Evolutionary conservation across 2,329 filamentous ascomycete genomes (phyloP).

Genomic region (Alternaria sp.): DNA sequence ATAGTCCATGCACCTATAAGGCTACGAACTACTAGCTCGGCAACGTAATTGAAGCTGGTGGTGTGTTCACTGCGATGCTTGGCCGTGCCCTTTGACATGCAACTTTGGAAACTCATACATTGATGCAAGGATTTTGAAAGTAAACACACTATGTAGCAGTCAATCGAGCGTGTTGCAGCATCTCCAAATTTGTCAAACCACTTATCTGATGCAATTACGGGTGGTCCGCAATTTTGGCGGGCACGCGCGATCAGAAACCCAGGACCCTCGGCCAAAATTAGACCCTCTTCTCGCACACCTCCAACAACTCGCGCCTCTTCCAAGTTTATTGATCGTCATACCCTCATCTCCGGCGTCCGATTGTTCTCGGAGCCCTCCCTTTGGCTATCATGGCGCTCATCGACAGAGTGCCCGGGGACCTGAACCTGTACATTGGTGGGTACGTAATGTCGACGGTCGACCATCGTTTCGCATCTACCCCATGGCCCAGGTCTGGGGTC

Average conservation of each 20-base stretch:
- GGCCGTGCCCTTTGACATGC: background rate
- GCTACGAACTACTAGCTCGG: background rate
- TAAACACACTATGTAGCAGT: background rate
- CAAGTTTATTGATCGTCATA: slow-evolving; percentile 4
- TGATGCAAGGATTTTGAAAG: background rate
- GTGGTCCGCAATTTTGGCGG: slow-evolving; percentile 10
- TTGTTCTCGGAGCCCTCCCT: slow-evolving; percentile 17
- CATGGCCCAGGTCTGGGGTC: slow-evolving; percentile 13
- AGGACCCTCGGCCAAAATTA: slow-evolving; percentile 35
- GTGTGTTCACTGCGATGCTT: background rate
- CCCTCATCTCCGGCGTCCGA: slow-evolving; percentile 29
- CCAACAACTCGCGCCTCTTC: slow-evolving; percentile 18
- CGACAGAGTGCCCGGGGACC: slow-evolving; percentile 70
- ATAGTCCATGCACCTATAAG: background rate
- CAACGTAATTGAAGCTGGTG: background rate
- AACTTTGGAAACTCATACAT: background rate
- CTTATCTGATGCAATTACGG: slow-evolving; percentile 20
- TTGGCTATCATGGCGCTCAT: slow-evolving; percentile 61
- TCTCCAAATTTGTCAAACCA: background rate
- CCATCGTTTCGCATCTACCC: slow-evolving; percentile 23
- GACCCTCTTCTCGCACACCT: slow-evolving; percentile 20
- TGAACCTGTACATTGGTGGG: slow-evolving; percentile 81
- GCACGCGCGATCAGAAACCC: slow-evolving; percentile 16
- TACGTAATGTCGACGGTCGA: slow-evolving; percentile 53
- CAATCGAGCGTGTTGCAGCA: background rate